Percentiles rank a stretch among this genome's conserved stretches.
Conservation (phyloP, 1,284 basidiomycete genomes). For the Cryptococcus sp. region DNA sequence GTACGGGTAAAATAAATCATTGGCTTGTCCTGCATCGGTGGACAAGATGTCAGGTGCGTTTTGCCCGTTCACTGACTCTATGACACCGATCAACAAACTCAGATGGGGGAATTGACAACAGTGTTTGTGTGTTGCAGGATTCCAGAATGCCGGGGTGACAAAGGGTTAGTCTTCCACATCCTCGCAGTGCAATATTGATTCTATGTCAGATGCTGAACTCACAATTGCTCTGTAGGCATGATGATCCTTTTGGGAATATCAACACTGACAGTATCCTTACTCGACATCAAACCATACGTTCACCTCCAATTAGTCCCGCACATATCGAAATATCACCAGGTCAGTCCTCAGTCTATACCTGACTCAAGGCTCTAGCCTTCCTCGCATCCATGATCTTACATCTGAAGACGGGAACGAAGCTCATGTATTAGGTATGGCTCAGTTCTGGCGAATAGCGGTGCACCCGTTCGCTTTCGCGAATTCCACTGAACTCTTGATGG, state of each 20-base stretch:
- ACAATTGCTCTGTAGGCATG: conserved; percentile 60
- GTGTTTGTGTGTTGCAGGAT: conserved; percentile 26
- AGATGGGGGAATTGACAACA: too few species aligned
- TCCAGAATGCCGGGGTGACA: conserved; percentile 48
- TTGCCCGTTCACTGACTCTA: not conserved
- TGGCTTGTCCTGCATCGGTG: not conserved
- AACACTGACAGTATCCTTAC: conserved; percentile 70
- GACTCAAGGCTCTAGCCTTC: not conserved
- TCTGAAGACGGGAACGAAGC: not conserved
- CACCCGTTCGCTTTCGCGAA: conserved; percentile 79
- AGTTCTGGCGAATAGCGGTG: conserved; percentile 81
- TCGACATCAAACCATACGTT: conserved; percentile 83
- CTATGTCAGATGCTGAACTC: not conserved
- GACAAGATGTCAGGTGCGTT: conserved; percentile 20
- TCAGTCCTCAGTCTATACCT: conserved; percentile 14
- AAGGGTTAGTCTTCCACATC: conserved; percentile 31
- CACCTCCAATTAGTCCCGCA: conserved; percentile 65
- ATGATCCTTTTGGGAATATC: conserved; percentile 70
- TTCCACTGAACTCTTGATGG: conserved; percentile 80
- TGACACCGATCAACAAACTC: too few species aligned
- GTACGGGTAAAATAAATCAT: too few species aligned
- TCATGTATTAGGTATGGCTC: conserved; percentile 10
- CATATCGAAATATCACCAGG: conserved; percentile 54
- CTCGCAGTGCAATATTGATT: not conserved
- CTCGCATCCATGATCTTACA: not conserved